Base-by-base conservation (phyloP, 192 early-diverging fungal species). In the Entomortierella beljakovae region DNA sequence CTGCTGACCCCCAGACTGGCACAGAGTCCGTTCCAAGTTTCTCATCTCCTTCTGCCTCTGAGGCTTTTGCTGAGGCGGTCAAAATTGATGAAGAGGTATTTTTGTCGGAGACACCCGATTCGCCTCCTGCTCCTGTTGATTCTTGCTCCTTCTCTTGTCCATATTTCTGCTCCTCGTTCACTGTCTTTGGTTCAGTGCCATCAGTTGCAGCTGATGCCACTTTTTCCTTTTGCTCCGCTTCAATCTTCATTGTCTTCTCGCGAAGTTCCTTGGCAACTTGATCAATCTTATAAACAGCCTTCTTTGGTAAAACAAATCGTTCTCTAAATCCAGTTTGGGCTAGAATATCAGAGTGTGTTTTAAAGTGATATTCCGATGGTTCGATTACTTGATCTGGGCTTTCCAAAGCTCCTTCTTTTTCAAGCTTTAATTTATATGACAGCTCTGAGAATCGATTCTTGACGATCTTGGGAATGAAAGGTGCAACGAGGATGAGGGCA, bases 401-500 rank as follows among this genome's bases (percentile, higher is more conserved):
- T 40, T 46, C 22, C 8, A 37, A 43, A 6, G 8, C 52, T 8
- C 57, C 23, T 55, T 22, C 15, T 38, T 38, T 61, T 42, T 60
- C 28, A 10, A 42, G 10, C 54, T 28, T 23, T 26, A 79, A 48
- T n/a, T 70, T 79, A n/a, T 57, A 50, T 26, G 75, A 79, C 26
- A 79, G 53, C 25, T 64, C 48, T n/a, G 57, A 55, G 57, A 79
- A 79, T 23, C 75, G 67, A 20, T 54, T 33, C 29, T 57, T 46
- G 18, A 79, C 46, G 22, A 79, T 7, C 20, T 71, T 57, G 0
- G 70, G 70, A 28, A 68, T 80, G 58, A 80, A 64, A 20, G 82
- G 82, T 7, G 77, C 52, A 7, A 83, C 70, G 1, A 83, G 58
- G 3, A 83, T 77, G 37, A 83, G 43, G 18, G 70, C 82, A 38